phyloP scores from a whole-genome alignment of 352 stramenopile species.

The Nothophytophthora sp. region DNA sequence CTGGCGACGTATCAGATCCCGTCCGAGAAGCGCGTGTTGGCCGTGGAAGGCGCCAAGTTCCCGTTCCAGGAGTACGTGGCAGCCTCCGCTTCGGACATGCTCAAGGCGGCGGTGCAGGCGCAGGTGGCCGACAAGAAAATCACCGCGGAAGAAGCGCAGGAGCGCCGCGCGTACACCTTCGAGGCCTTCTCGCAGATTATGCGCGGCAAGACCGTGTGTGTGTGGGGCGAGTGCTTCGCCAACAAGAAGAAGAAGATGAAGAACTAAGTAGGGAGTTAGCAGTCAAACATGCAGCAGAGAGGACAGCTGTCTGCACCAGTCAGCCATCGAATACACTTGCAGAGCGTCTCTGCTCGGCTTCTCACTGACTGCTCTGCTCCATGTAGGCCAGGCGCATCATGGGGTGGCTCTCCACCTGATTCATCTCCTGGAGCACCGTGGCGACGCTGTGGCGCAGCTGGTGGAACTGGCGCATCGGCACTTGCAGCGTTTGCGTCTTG shows the following conservation, averaged over 20 bases:
- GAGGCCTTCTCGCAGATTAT: conserved; percentile 81
- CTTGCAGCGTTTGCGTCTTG: conserved; percentile 37
- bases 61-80: conserved; percentile 78
- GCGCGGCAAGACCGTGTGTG: conserved; percentile 76
- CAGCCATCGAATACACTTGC: no score
- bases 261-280: no score
- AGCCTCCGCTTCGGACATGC: conserved; percentile 35
- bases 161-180: conserved; percentile 60
- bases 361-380: conserved; percentile 30
- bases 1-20: conserved; percentile 83
- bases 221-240: conserved; percentile 87
- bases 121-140: conserved; percentile 53
- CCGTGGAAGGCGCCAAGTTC: conserved; percentile 66
- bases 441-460: conserved; percentile 73
- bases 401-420: conserved; percentile 65
- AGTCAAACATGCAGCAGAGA: no score
- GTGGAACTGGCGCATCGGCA: conserved; percentile 70
- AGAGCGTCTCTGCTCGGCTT: no score
- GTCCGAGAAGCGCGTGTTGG: conserved; percentile 82
- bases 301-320: no score
- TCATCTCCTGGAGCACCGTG: conserved; percentile 80
- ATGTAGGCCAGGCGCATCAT: conserved; percentile 73
- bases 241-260: conserved; percentile 87
- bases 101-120: conserved; percentile 38
- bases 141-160: conserved; percentile 52